Conservation (phyloP, 2,329 filamentous ascomycete species). For the Pseudonectria foliicola region DNA sequence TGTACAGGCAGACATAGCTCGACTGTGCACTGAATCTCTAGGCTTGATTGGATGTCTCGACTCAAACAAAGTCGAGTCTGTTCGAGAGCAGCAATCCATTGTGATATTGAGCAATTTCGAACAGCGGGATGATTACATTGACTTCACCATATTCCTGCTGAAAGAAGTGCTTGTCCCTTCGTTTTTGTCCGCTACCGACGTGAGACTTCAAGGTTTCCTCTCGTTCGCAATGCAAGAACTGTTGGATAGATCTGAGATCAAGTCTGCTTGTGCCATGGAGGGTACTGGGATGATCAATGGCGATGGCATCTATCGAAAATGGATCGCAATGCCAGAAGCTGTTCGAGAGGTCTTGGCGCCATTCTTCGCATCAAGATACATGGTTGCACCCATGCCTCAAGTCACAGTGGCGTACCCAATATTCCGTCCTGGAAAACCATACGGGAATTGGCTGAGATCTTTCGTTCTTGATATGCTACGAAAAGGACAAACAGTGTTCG, state of each 20-base stretch:
- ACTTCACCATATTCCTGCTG: conserved; percentile 80
- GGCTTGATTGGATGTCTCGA: conserved; percentile 89
- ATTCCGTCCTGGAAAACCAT: conserved; percentile 60
- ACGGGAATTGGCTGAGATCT: conserved; percentile 73
- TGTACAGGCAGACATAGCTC: conserved; percentile 57
- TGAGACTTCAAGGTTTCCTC: conserved; percentile 80
- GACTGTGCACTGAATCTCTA: conserved; percentile 72
- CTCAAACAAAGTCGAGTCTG: conserved; percentile 77
- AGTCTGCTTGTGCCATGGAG: conserved; percentile 41
- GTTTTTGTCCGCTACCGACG: conserved; percentile 85
- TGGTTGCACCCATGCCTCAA: conserved; percentile 55
- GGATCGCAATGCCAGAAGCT: conserved; percentile 68
- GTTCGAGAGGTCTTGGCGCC: conserved; percentile 79
- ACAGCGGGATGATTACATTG: conserved; percentile 65
- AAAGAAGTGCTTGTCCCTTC: conserved; percentile 84
- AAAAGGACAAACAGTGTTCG: conserved; percentile 66
- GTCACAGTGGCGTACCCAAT: conserved; percentile 66
- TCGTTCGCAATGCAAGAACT: conserved; percentile 94
- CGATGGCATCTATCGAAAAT: conserved; percentile 62
- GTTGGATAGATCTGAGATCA: conserved; percentile 69
- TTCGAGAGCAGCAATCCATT: conserved; percentile 73
- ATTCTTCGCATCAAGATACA: conserved; percentile 79
- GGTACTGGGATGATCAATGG: conserved; percentile 37
- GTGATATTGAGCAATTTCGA: conserved; percentile 85
- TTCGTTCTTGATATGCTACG: conserved; percentile 78